A percentile compares a stretch with the other conserved stretches of the same genome.
Evolutionary conservation across 257 asterid genomes (phyloP).

Genomic region (Pogostemon cablin): DNA sequence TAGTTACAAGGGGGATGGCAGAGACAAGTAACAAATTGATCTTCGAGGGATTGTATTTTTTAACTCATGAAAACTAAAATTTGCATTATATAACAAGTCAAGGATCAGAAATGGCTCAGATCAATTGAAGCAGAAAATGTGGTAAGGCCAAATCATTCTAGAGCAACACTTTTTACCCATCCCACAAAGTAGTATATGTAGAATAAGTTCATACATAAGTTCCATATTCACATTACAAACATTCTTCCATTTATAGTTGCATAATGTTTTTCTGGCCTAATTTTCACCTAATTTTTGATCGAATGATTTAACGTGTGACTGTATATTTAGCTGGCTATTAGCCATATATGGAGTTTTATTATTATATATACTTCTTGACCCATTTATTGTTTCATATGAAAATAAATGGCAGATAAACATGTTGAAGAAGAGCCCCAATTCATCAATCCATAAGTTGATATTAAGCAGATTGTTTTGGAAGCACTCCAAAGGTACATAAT

Average conservation of each 20-base stretch:
- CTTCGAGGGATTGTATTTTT: background rate
- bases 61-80: background rate
- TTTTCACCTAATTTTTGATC: background rate
- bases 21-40: slow-evolving; percentile 14
- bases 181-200: background rate
- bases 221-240: background rate
- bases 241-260: slow-evolving; percentile 1
- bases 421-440: slow-evolving; percentile 5
- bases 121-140: slow-evolving; percentile 17
- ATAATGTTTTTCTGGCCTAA: background rate
- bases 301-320: background rate
- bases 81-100: background rate
- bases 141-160: background rate
- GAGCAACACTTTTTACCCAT: slow-evolving; percentile 16
- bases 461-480: background rate
- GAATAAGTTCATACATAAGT: background rate
- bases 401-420: background rate
- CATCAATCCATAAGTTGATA: background rate
- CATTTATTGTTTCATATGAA: background rate
- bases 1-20: slow-evolving; percentile 9
- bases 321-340: slow-evolving; percentile 1
- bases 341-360: slow-evolving; percentile 7
- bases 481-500: background rate
- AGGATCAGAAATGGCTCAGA: slow-evolving; percentile 23
- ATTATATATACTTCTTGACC: slow-evolving; percentile 2